phyloP scores from a whole-genome alignment of 2,329 filamentous ascomycete species.

The Graphilbum fragrans region DNA sequence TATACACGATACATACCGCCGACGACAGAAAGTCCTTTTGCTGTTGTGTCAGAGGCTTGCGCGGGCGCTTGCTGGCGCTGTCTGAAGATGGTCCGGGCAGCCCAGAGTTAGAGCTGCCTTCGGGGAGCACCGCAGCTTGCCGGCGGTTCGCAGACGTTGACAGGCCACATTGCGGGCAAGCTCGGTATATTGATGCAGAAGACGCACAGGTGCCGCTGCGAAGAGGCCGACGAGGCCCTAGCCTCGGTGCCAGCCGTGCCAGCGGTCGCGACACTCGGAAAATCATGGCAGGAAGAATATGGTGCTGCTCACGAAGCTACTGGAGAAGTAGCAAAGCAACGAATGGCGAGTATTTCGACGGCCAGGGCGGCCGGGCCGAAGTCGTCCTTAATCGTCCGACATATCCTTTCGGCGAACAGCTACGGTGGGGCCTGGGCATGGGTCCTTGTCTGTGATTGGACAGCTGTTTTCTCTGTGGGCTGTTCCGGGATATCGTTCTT shows the following conservation, averaged over 20 bases:
- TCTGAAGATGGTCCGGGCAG: neutral
- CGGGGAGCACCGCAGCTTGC: conserved; percentile 3
- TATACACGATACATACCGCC: conserved; percentile 37
- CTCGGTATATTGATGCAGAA: neutral
- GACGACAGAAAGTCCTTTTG: conserved; percentile 67
- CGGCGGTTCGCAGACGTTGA: conserved; percentile 6
- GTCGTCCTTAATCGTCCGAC: too few relatives aligned
- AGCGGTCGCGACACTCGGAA: neutral
- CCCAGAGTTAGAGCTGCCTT: neutral
- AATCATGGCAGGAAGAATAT: neutral
- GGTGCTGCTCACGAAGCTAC: too few relatives aligned
- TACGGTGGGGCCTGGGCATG: too few relatives aligned
- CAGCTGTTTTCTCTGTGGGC: too few relatives aligned
- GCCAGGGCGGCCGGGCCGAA: too few relatives aligned
- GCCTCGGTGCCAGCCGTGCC: conserved; percentile 1
- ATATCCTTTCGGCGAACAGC: too few relatives aligned
- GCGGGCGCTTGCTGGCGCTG: conserved; percentile 19
- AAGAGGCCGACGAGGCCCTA: neutral
- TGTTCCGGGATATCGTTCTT: too few relatives aligned
- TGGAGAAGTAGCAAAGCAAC: too few relatives aligned
- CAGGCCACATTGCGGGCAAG: conserved; percentile 8
- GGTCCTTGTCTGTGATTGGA: too few relatives aligned
- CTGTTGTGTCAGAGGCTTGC: conserved; percentile 51
- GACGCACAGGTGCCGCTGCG: neutral
- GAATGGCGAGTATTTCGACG: too few relatives aligned